Percentiles rank a stretch among this genome's conserved stretches.
phyloP scores from a whole-genome alignment of 768 basidiomycete species.

The Auricularia heimuer region DNA sequence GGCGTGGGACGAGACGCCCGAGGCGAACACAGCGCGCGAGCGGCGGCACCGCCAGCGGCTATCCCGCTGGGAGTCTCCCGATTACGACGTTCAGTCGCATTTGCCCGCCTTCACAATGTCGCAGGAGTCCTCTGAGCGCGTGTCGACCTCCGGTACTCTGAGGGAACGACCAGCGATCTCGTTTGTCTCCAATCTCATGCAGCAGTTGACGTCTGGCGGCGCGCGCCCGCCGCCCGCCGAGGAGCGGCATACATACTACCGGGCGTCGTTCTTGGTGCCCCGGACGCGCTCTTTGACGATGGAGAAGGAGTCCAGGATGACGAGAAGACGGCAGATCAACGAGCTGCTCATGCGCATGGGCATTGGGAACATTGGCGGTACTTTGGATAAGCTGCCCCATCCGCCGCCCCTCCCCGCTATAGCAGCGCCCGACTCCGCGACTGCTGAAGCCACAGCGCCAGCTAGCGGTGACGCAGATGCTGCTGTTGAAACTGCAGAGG shows the following conservation, averaged over 20 bases:
- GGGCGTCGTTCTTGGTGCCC: conserved; percentile 63
- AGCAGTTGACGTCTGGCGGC: background rate
- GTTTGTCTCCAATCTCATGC: background rate
- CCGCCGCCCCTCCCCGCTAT: conserved; percentile 16
- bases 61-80: conserved; percentile 63
- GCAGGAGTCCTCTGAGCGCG: background rate
- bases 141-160: background rate
- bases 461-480: background rate
- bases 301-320: conserved; percentile 50
- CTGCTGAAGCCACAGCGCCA: background rate
- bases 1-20: conserved; percentile 54
- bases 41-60: conserved; percentile 61
- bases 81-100: conserved; percentile 49
- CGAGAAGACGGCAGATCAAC: conserved; percentile 64
- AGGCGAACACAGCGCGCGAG: conserved; percentile 59
- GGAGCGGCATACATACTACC: conserved; percentile 39
- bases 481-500: background rate
- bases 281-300: conserved; percentile 38
- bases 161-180: background rate
- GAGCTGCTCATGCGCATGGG: conserved; percentile 79
- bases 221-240: background rate
- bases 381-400: conserved; percentile 33
- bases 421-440: conserved; percentile 4
- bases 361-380: conserved; percentile 63
- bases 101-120: conserved; percentile 29